These are phyloP conservation scores for Suillus subaureus DNA, from an alignment of 768 basidiomycete genomes.

Conservation along the genomic window DNA sequence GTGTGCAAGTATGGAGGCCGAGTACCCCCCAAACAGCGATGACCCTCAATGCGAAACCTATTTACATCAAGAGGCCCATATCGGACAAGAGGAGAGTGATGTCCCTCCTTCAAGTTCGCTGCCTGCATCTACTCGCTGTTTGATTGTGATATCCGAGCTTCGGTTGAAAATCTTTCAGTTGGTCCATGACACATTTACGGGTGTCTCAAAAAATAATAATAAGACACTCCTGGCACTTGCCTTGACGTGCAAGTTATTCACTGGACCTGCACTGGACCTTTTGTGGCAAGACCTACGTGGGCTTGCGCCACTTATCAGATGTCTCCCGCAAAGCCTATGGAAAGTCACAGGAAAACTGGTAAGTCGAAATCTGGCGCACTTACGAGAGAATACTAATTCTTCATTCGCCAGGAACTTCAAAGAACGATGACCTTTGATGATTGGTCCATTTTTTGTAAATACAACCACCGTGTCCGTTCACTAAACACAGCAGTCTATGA, in stretches of 20 bases:
- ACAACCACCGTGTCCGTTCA: constrained; percentile 24
- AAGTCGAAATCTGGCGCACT: not conserved
- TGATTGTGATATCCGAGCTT: not conserved
- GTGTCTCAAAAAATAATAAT: too few relatives aligned
- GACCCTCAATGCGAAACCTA: not conserved
- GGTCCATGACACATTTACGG: not conserved
- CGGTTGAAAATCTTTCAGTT: not conserved
- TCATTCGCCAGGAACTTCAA: constrained; percentile 19
- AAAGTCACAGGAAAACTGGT: not conserved
- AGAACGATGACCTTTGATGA: constrained; percentile 30
- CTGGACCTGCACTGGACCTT: constrained; percentile 7
- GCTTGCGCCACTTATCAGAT: constrained; percentile 4
- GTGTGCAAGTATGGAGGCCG: not conserved
- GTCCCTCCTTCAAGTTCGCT: not conserved
- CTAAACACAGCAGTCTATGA: too few relatives aligned
- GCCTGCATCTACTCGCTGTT: not conserved
- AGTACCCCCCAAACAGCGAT: not conserved
- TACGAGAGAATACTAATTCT: not conserved
- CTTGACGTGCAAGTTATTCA: constrained; percentile 12
- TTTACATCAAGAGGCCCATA: too few relatives aligned
- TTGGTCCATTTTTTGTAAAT: constrained; percentile 30
- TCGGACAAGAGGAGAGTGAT: too few relatives aligned
- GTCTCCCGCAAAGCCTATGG: constrained; percentile 7
- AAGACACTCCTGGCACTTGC: constrained; percentile 17
- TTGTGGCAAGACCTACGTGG: constrained; percentile 5